Percentiles rank a stretch among this genome's conserved stretches.
phyloP scores from a whole-genome alignment of 2,329 filamentous ascomycete genomes.

The Botrytis tulipae region DNA sequence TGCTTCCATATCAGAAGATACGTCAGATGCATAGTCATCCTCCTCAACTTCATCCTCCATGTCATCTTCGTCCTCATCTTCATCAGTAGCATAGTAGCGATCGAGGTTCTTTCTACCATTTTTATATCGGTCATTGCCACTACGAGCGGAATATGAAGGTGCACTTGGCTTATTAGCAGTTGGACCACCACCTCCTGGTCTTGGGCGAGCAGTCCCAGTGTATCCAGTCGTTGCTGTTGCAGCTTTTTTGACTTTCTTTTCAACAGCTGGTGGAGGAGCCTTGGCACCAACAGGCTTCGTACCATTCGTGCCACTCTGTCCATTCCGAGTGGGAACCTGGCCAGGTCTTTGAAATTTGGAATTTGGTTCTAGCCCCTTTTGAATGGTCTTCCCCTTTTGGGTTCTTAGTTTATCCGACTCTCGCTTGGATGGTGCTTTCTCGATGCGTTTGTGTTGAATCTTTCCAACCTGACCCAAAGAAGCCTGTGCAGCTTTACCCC shows the following conservation, averaged over 20 bases:
- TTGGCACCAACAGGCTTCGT: constrained; percentile 24
- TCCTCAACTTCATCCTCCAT: constrained; percentile 41
- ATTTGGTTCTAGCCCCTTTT: constrained; percentile 32
- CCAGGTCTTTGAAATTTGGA: constrained; percentile 33
- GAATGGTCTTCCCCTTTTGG: constrained; percentile 30
- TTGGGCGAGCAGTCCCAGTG: constrained; percentile 62
- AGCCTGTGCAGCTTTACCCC: constrained; percentile 64
- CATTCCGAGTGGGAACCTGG: constrained; percentile 25
- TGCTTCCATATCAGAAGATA: constrained; percentile 76
- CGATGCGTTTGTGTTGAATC: constrained; percentile 72
- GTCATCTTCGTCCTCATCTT: constrained; percentile 35
- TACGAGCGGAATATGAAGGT: constrained; percentile 28
- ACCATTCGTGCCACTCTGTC: constrained; percentile 24
- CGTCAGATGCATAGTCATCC: constrained; percentile 63
- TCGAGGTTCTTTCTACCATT: constrained; percentile 41
- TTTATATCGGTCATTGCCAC: constrained; percentile 27
- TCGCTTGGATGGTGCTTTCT: constrained; percentile 59
- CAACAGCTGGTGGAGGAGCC: constrained; percentile 38
- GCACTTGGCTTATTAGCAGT: constrained; percentile 32
- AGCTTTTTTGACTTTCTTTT: constrained; percentile 62
- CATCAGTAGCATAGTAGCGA: constrained; percentile 40
- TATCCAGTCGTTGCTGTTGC: constrained; percentile 63
- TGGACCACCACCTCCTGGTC: constrained; percentile 45
- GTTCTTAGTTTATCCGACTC: constrained; percentile 39
- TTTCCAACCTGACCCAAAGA: constrained; percentile 60